Evolutionary conservation across 352 stramenopile genomes (phyloP).

Genomic region (Globisporangium lucens): DNA sequence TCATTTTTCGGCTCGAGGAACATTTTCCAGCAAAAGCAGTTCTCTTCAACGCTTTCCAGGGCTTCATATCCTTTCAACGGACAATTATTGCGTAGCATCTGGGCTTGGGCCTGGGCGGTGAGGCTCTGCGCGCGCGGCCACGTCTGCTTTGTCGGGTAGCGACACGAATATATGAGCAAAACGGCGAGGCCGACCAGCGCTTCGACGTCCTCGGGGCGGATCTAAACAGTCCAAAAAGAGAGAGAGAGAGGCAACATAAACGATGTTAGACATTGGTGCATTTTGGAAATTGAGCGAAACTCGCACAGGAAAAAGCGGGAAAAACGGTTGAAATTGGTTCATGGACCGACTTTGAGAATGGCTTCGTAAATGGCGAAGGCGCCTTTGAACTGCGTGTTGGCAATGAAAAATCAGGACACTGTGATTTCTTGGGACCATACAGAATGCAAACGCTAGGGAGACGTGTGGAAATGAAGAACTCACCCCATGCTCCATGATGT

Average conservation of each 20-base stretch:
- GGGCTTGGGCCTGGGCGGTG: slow-evolving; percentile 25
- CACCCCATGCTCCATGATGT: slow-evolving; percentile 31
- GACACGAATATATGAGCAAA: slow-evolving; percentile 55
- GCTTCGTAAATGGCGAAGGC: slow-evolving; percentile 49
- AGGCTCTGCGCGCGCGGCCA: slow-evolving; percentile 41
- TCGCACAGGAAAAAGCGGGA: too few relatives aligned
- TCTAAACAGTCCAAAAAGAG: slow-evolving; percentile 16
- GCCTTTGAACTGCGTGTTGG: slow-evolving; percentile 38
- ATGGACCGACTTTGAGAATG: slow-evolving; percentile 36
- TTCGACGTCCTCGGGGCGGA: slow-evolving; percentile 34
- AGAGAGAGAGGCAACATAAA: neutral
- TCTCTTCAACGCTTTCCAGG: slow-evolving; percentile 43
- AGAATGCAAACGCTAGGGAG: neutral
- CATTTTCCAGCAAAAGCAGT: slow-evolving; percentile 64
- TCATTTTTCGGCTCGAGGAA: slow-evolving; percentile 49
- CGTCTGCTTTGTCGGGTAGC: slow-evolving; percentile 53
- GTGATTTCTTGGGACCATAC: neutral
- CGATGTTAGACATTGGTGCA: neutral
- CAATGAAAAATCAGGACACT: neutral
- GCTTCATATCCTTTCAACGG: neutral
- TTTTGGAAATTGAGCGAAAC: neutral
- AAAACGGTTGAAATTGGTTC: neutral
- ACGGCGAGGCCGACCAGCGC: slow-evolving; percentile 43
- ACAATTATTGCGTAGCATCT: slow-evolving; percentile 1
- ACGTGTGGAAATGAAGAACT: too few relatives aligned